Evolutionary conservation across 441 rosid genomes (phyloP).

Genomic region (Geranium incanum): DNA sequence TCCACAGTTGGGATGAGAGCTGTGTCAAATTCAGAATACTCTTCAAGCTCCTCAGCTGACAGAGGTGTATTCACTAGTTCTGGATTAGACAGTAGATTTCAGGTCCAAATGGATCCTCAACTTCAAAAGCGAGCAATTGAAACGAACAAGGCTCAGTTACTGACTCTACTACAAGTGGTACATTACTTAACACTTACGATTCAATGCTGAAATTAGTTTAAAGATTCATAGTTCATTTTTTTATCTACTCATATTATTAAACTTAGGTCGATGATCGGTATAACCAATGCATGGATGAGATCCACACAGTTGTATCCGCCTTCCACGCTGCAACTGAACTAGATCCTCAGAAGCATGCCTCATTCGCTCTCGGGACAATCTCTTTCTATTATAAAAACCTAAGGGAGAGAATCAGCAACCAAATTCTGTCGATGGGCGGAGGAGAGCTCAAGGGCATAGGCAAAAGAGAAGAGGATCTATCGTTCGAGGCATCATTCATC

Average conservation of each 20-base stretch:
- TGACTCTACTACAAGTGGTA: conserved; percentile 74
- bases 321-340: conserved; percentile 86
- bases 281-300: conserved; percentile 73
- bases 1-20: conserved; percentile 26
- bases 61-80: conserved; percentile 4
- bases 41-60: conserved; percentile 11
- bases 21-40: conserved; percentile 23
- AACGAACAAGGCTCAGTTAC: conserved; percentile 54
- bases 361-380: conserved; percentile 65
- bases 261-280: conserved; percentile 75
- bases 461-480: conserved; percentile 34
- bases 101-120: conserved; percentile 27
- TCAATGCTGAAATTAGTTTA: background rate
- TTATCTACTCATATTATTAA: background rate
- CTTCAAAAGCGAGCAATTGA: conserved; percentile 31
- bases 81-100: conserved; percentile 21
- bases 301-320: conserved; percentile 79
- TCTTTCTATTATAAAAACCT: conserved; percentile 61
- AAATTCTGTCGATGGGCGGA: conserved; percentile 62
- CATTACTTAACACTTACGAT: conserved; percentile 12
- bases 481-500: conserved; percentile 41
- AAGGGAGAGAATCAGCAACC: conserved; percentile 73
- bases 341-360: conserved; percentile 68
- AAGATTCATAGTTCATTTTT: background rate
- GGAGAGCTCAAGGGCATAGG: conserved; percentile 19